A percentile compares a stretch with the other conserved stretches of the same genome.
Evolutionary conservation across 257 asterid species (phyloP).

Genomic region (Nicotiana tabacum): DNA sequence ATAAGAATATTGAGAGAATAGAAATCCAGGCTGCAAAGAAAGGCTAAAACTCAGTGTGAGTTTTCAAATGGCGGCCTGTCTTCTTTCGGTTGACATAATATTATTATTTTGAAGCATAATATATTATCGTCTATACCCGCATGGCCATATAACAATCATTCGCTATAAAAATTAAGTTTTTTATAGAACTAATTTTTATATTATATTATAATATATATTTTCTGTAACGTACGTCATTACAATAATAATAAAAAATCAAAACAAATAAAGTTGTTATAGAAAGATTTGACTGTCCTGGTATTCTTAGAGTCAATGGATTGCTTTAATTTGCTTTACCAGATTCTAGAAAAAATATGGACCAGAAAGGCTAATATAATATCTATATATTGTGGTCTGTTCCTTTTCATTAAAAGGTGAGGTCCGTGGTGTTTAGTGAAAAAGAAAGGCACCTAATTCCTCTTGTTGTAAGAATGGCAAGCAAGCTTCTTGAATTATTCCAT

Average conservation of each 20-base stretch:
- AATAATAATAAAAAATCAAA: no score
- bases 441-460: constrained; percentile 3
- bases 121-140: neutral
- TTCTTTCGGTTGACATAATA: neutral
- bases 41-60: neutral
- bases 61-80: neutral
- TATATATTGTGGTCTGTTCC: neutral
- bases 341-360: neutral
- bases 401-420: neutral
- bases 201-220: no score
- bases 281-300: neutral
- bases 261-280: no score
- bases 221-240: no score
- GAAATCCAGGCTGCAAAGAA: neutral
- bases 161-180: neutral
- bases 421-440: neutral
- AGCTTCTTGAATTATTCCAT: neutral
- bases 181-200: neutral
- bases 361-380: neutral
- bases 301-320: neutral
- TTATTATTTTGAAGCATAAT: neutral
- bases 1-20: neutral
- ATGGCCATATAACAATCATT: neutral
- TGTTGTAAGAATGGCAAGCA: neutral
- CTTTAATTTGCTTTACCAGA: neutral